These are phyloP conservation scores for Vinca minor DNA, from an alignment of 257 asterid species.

Conservation along the genomic window DNA sequence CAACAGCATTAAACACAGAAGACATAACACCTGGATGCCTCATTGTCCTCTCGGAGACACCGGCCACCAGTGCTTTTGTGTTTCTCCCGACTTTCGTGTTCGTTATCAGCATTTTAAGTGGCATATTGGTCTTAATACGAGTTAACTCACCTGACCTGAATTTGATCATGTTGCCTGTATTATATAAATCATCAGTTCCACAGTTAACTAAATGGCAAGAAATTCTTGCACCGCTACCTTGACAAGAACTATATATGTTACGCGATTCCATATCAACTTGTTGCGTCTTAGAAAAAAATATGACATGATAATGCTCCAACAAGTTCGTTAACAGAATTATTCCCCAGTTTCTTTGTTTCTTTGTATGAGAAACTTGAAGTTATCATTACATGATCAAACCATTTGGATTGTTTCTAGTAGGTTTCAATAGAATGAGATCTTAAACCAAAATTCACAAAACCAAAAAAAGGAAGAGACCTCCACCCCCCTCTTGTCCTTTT, in stretches of 20 bases:
- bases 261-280: neutral
- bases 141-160: slow-evolving; percentile 76
- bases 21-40: slow-evolving; percentile 77
- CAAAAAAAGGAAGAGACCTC: no score
- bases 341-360: neutral
- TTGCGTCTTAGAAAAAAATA: neutral
- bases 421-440: neutral
- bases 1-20: slow-evolving; percentile 75
- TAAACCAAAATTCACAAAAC: neutral
- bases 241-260: neutral
- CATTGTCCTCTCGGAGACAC: slow-evolving; percentile 70
- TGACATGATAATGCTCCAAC: neutral
- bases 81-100: slow-evolving; percentile 91
- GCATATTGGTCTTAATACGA: slow-evolving; percentile 80
- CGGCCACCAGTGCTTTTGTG: slow-evolving; percentile 72
- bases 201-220: slow-evolving; percentile 11
- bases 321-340: neutral
- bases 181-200: slow-evolving; percentile 13
- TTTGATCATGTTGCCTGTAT: slow-evolving; percentile 85
- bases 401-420: neutral
- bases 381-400: neutral
- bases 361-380: neutral
- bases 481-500: no score
- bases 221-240: neutral
- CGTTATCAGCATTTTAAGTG: slow-evolving; percentile 86